Evolutionary conservation across 768 basidiomycete species (phyloP).

Genomic region (Boletus sp.): DNA sequence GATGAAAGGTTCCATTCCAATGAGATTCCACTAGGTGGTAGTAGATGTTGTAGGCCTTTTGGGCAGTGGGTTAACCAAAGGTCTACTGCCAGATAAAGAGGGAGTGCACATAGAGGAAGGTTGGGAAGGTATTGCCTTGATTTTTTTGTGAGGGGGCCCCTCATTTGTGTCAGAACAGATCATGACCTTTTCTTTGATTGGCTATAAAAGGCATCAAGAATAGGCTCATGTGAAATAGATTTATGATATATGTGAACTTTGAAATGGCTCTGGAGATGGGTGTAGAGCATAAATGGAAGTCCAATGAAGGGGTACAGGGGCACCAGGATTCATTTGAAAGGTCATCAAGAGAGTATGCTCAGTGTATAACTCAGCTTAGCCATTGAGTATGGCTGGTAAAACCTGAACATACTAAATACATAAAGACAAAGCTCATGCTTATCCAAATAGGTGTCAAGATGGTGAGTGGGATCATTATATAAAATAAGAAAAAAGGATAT

Average conservation of each 20-base stretch:
- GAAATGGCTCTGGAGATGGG: neutral
- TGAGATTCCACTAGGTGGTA: too few species aligned
- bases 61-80: too few species aligned
- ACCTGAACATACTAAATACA: neutral
- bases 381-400: too few species aligned
- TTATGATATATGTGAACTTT: neutral
- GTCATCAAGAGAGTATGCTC: neutral
- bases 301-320: neutral
- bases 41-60: too few species aligned
- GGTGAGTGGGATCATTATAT: neutral
- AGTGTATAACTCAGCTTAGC: neutral
- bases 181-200: too few species aligned
- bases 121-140: too few species aligned
- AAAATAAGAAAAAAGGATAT: neutral
- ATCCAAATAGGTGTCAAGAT: neutral
- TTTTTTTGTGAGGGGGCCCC: too few species aligned
- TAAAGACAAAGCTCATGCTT: neutral
- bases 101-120: too few species aligned
- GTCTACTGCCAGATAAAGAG: too few species aligned
- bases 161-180: too few species aligned
- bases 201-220: too few species aligned
- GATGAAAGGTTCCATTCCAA: neutral
- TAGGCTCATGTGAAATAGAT: too few species aligned
- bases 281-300: neutral
- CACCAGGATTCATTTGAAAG: neutral